These are phyloP conservation scores for Beauveria scarabaeidicola DNA, from an alignment of 2,329 filamentous ascomycete species.

Conservation along the genomic window DNA sequence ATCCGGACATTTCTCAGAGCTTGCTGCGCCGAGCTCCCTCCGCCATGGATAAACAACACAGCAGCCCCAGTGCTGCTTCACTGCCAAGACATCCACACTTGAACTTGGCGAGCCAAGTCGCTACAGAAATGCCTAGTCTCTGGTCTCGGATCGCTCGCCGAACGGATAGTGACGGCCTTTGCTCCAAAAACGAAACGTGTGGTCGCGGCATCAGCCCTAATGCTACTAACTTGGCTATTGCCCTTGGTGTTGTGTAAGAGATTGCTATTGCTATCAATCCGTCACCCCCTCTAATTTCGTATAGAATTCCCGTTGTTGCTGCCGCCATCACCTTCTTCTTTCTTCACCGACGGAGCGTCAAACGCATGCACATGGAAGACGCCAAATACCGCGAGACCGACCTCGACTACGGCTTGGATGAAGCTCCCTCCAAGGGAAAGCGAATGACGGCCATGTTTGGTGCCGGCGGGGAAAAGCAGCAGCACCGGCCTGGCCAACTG, in stretches of 20 bases:
- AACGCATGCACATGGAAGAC: constrained; percentile 68
- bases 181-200: constrained; percentile 36
- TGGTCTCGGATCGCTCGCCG: constrained; percentile 6
- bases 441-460: constrained; percentile 25
- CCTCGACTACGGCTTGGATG: constrained; percentile 79
- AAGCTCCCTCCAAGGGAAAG: constrained; percentile 30
- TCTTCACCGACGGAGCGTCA: constrained; percentile 70
- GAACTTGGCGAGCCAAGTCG: constrained; percentile 4
- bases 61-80: background rate
- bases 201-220: constrained; percentile 50
- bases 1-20: background rate
- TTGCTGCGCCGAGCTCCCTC: background rate
- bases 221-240: constrained; percentile 56
- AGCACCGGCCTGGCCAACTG: constrained; percentile 42
- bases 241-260: constrained; percentile 62
- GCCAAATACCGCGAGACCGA: constrained; percentile 79
- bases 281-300: constrained; percentile 14
- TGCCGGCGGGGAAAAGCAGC: constrained; percentile 50
- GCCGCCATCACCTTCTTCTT: constrained; percentile 61
- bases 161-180: background rate
- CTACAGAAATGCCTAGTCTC: constrained; percentile 1
- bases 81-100: constrained; percentile 1
- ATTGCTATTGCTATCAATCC: background rate
- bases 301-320: constrained; percentile 65
- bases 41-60: constrained; percentile 4